Conservation (phyloP, 139 green algal genomes). For the Picochlorum sp. region DNA sequence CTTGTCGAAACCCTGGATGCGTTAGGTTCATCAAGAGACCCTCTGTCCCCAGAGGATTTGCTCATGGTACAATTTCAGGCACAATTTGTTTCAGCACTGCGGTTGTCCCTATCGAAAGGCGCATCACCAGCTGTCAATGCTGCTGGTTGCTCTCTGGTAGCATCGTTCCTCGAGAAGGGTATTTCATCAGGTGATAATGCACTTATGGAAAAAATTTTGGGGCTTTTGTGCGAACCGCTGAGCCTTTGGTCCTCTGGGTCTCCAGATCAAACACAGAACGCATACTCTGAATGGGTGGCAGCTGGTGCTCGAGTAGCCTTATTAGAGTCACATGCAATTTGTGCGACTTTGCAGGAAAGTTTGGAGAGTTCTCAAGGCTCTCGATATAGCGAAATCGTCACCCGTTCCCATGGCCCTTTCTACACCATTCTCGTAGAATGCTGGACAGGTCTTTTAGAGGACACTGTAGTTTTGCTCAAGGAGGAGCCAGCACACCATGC, state of each 20-base stretch:
- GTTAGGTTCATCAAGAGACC: constrained; percentile 54
- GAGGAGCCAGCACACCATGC: background rate
- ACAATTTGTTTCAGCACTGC: constrained; percentile 55
- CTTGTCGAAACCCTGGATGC: constrained; percentile 35
- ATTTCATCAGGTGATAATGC: constrained; percentile 37
- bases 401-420: constrained; percentile 28
- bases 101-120: constrained; percentile 23
- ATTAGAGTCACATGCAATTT: constrained; percentile 58
- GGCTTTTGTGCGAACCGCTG: constrained; percentile 48
- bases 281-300: constrained; percentile 67
- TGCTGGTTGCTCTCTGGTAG: constrained; percentile 51
- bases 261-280: constrained; percentile 15
- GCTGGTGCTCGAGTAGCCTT: constrained; percentile 33
- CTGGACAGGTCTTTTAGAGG: constrained; percentile 41
- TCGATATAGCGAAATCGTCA: constrained; percentile 13
- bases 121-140: constrained; percentile 39
- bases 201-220: constrained; percentile 61
- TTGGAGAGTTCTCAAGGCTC: background rate
- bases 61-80: constrained; percentile 77
- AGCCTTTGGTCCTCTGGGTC: constrained; percentile 12
- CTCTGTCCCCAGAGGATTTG: constrained; percentile 23
- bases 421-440: constrained; percentile 13
- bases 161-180: constrained; percentile 51
- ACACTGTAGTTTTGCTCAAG: constrained; percentile 42
- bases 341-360: constrained; percentile 27